Conservation (phyloP, 106 monocot genomes). For the Dendrobium chrysotoxum region DNA sequence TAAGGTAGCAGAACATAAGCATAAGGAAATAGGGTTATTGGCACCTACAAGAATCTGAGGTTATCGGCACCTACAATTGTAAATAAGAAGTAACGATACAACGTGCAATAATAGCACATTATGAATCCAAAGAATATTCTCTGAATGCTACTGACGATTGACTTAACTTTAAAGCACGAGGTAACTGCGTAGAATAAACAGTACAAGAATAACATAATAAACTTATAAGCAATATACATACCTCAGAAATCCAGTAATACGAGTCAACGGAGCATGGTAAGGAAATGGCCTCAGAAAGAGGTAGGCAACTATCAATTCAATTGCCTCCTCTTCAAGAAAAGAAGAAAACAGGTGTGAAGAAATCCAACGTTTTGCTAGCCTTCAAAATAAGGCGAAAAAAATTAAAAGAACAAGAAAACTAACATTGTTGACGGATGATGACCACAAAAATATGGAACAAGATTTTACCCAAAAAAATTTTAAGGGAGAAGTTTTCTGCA, state of each 20-base stretch:
- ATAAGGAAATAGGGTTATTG: too few relatives aligned
- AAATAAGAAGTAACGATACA: too few relatives aligned
- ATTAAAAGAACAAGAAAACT: not conserved
- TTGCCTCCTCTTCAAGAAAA: constrained; percentile 69
- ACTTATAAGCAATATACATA: constrained; percentile 17
- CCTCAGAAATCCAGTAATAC: constrained; percentile 91
- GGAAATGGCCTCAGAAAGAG: constrained; percentile 85
- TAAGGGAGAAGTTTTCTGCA: not conserved
- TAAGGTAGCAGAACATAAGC: not conserved
- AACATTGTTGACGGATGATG: not conserved
- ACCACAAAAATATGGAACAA: not conserved
- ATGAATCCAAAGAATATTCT: not conserved
- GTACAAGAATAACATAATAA: not conserved
- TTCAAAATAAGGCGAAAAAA: constrained; percentile 17
- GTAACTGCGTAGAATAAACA: not conserved
- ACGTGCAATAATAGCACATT: not conserved
- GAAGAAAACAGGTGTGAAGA: constrained; percentile 88
- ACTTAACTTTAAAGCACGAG: not conserved
- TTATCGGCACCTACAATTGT: too few relatives aligned
- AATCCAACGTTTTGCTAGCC: constrained; percentile 95
- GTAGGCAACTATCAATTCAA: constrained; percentile 88
- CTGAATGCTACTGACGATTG: not conserved
- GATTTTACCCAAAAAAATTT: not conserved
- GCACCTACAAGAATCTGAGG: too few relatives aligned
- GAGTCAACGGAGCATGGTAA: constrained; percentile 63